phyloP scores from a whole-genome alignment of 306 rosid species.

The Sesbania bispinosa region DNA sequence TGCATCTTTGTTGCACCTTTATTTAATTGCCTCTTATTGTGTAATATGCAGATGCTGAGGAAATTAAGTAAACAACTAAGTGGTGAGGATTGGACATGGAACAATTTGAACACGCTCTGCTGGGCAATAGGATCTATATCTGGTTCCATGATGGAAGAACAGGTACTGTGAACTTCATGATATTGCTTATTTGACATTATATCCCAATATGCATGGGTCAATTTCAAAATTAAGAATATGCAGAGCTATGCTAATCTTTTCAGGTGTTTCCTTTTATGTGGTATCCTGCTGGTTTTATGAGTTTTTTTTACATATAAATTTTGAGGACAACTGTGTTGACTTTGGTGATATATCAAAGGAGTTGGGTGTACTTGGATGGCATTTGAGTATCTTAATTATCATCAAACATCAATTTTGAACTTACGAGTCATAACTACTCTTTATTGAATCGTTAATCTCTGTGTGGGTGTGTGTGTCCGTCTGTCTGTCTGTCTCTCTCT shows the following conservation, averaged over 20 bases:
- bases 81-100: constrained; percentile 99
- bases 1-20: not conserved
- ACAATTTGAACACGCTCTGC: constrained; percentile 91
- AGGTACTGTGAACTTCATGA: constrained; percentile 46
- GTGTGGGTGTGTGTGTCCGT: not conserved
- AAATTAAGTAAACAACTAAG: constrained; percentile 87
- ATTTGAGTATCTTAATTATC: not conserved
- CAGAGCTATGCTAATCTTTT: not conserved
- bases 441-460: not conserved
- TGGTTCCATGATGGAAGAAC: constrained; percentile 98
- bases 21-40: too few species aligned
- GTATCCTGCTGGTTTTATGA: not conserved
- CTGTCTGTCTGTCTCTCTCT: too few species aligned
- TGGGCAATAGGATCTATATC: constrained; percentile 99
- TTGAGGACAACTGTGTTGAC: not conserved
- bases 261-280: not conserved
- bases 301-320: not conserved
- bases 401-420: not conserved
- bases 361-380: not conserved
- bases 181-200: not conserved
- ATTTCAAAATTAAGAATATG: not conserved
- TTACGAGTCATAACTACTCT: too few species aligned
- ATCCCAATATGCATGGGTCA: not conserved
- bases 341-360: not conserved
- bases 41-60: constrained; percentile 74